A percentile compares a stretch with the other conserved stretches of the same genome.
These are phyloP conservation scores for Malassezia sympodialis DNA, from an alignment of 1,284 basidiomycete genomes.

Conservation along the genomic window DNA sequence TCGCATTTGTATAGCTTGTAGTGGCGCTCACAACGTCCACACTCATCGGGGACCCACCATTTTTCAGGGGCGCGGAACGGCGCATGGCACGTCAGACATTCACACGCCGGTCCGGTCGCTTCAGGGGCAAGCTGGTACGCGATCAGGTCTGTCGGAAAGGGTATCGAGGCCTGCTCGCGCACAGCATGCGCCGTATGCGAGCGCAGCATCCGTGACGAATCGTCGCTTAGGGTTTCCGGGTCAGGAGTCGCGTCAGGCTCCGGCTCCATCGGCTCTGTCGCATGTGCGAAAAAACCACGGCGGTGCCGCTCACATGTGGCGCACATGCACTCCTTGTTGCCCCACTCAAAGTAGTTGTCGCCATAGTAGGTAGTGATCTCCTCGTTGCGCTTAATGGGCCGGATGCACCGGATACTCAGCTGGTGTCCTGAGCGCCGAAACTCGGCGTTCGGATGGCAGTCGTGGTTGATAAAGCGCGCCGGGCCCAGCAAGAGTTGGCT, in stretches of 20 bases:
- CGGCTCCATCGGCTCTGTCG: not conserved
- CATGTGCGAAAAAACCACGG: constrained; percentile 53
- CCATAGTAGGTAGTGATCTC: constrained; percentile 60
- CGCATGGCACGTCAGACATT: constrained; percentile 39
- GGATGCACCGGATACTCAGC: constrained; percentile 76
- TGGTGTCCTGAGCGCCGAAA: constrained; percentile 74
- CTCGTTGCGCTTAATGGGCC: constrained; percentile 67
- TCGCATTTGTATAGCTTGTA: constrained; percentile 46
- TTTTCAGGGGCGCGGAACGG: constrained; percentile 41
- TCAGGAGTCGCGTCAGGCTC: not conserved
- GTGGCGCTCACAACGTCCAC: constrained; percentile 42
- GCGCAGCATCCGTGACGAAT: constrained; percentile 12
- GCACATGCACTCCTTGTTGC: constrained; percentile 76
- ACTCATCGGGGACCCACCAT: constrained; percentile 47
- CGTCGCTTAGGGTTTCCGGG: constrained; percentile 12
- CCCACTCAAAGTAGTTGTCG: constrained; percentile 62
- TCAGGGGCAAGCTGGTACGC: constrained; percentile 25
- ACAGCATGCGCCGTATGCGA: not conserved
- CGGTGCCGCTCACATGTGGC: constrained; percentile 72
- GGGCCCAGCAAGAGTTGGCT: constrained; percentile 84
- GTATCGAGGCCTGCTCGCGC: not conserved
- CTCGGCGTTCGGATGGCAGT: constrained; percentile 79
- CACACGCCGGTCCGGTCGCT: constrained; percentile 26
- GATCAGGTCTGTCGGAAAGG: not conserved
- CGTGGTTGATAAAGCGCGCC: constrained; percentile 89